These are phyloP conservation scores for Bryoerythrophyllum caledonicum DNA, from an alignment of 225 moss, liverwort and hornwort species.

Conservation along the genomic window DNA sequence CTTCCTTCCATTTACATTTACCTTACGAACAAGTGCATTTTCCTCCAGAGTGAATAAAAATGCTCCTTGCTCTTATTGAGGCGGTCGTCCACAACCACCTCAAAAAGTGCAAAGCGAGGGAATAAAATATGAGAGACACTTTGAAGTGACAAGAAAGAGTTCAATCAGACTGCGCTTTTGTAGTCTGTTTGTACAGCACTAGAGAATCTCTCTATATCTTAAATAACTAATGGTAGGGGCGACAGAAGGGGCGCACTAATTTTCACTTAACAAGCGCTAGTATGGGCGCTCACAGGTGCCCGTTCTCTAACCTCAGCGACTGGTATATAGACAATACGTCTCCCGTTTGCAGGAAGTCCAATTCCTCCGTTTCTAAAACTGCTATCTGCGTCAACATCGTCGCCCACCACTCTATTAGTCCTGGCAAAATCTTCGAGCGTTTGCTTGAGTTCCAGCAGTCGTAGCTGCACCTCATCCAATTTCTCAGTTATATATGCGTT, in stretches of 20 bases:
- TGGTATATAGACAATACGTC: constrained; percentile 76
- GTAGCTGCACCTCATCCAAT: constrained; percentile 77
- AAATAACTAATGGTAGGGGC: constrained; percentile 34
- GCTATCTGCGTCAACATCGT: constrained; percentile 38
- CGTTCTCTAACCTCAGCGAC: constrained; percentile 76
- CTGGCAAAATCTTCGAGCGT: constrained; percentile 63
- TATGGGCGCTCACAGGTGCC: constrained; percentile 37
- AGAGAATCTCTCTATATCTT: constrained; percentile 26
- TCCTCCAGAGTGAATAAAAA: neutral
- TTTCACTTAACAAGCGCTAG: constrained; percentile 37
- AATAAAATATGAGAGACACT: neutral
- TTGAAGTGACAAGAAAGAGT: no score
- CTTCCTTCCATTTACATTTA: no score
- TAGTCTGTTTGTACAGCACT: constrained; percentile 1
- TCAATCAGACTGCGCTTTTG: constrained; percentile 19
- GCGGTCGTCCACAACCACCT: neutral
- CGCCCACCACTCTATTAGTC: constrained; percentile 36
- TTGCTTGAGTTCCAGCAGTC: constrained; percentile 67
- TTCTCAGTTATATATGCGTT: constrained; percentile 63
- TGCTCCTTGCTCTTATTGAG: neutral
- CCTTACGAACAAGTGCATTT: no score
- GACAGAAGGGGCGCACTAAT: constrained; percentile 1
- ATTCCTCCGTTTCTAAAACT: constrained; percentile 53
- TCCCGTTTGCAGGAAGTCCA: constrained; percentile 60
- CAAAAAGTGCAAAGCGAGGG: neutral